A percentile compares a stretch with the other conserved stretches of the same genome.
Conservation (phyloP, 2,329 filamentous ascomycete species). For the Pyrenophora graminea region DNA sequence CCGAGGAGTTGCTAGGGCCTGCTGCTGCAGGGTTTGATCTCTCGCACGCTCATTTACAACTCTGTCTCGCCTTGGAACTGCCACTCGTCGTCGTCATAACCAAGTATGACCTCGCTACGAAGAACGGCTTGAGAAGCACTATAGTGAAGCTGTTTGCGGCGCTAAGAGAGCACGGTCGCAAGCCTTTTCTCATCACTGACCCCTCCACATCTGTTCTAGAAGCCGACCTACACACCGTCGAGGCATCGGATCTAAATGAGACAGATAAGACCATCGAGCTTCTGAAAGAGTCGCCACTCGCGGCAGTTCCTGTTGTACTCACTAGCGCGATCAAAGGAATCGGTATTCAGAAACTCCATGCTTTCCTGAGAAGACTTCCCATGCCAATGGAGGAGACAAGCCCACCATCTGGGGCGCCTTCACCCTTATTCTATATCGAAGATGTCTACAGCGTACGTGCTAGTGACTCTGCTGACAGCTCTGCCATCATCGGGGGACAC, state of each 20-base stretch:
- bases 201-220: conserved; percentile 34
- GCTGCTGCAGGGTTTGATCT: conserved; percentile 67
- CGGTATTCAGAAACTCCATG: conserved; percentile 81
- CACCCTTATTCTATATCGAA: conserved; percentile 82
- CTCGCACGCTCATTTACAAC: conserved; percentile 76
- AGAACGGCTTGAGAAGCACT: conserved; percentile 68
- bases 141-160: conserved; percentile 74
- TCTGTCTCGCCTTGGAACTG: conserved; percentile 79
- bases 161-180: conserved; percentile 75
- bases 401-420: conserved; percentile 52
- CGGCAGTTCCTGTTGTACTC: conserved; percentile 78
- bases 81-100: conserved; percentile 84
- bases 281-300: conserved; percentile 53
- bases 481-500: conserved; percentile 78
- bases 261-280: conserved; percentile 60
- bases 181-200: conserved; percentile 68
- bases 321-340: conserved; percentile 85
- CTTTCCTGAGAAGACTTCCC: conserved; percentile 76
- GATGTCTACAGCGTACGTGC: conserved; percentile 74
- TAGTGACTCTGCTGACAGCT: conserved; percentile 32
- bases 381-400: conserved; percentile 50
- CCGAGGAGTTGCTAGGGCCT: conserved; percentile 58
- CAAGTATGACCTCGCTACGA: conserved; percentile 86
- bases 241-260: conserved; percentile 60
- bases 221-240: conserved; percentile 59